phyloP scores from a whole-genome alignment of 768 basidiomycete species.

The Tulasnella calospora region DNA sequence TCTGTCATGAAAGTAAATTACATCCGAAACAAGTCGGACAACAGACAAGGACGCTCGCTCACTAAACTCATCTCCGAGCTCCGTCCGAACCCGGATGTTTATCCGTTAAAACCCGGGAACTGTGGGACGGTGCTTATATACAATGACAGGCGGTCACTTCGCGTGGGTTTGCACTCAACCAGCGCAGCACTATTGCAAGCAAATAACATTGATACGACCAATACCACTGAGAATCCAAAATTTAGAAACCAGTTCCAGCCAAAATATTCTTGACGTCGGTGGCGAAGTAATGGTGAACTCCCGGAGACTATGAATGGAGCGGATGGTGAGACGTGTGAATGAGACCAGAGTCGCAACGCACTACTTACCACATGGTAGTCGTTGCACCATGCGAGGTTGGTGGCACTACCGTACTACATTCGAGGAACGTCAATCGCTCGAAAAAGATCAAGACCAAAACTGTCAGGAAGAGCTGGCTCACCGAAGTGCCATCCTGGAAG shows the following conservation, averaged over 20 bases:
- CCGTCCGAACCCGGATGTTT: neutral
- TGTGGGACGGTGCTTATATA: too few species aligned
- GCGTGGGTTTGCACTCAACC: too few species aligned
- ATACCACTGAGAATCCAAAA: neutral
- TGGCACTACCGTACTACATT: constrained; percentile 19
- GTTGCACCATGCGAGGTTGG: constrained; percentile 23
- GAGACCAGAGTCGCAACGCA: neutral
- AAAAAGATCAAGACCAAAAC: neutral
- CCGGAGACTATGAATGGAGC: neutral
- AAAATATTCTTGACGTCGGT: neutral
- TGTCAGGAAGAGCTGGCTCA: constrained; percentile 14
- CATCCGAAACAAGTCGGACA: neutral
- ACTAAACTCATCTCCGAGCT: neutral
- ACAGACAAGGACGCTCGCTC: neutral
- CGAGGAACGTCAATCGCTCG: neutral
- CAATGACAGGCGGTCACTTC: too few species aligned
- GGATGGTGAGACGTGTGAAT: neutral
- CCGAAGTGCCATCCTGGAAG: constrained; percentile 48
- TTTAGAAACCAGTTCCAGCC: neutral
- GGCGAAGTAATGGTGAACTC: neutral
- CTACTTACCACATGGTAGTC: constrained; percentile 20
- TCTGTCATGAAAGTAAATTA: neutral
- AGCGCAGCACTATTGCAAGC: neutral
- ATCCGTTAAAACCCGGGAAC: neutral
- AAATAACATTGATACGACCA: neutral